Conservation (phyloP, 2,329 filamentous ascomycete genomes). For the Venturia effusa region DNA sequence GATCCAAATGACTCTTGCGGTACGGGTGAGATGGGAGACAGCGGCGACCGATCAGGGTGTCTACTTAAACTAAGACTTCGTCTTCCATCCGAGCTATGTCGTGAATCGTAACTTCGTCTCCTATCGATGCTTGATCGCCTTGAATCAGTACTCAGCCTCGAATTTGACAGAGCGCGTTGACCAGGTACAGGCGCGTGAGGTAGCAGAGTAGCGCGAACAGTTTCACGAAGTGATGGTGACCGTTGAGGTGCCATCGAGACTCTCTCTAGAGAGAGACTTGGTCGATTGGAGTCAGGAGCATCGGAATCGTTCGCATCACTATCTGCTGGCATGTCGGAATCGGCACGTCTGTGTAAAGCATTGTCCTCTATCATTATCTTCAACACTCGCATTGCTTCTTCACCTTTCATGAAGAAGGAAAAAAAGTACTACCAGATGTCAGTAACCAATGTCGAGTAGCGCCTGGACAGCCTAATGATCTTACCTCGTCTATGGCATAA, state of each 20-base stretch:
- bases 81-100: constrained; percentile 16
- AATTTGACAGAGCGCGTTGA: constrained; percentile 22
- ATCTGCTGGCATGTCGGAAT: constrained; percentile 4
- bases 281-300: neutral
- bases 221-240: constrained; percentile 23
- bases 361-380: constrained; percentile 60
- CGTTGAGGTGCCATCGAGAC: constrained; percentile 11
- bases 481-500: constrained; percentile 85
- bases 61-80: constrained; percentile 55
- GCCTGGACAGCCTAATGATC: constrained; percentile 15
- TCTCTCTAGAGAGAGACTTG: neutral
- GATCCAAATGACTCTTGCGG: constrained; percentile 60
- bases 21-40: constrained; percentile 16
- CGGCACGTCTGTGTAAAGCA: constrained; percentile 24
- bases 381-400: constrained; percentile 71
- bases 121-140: constrained; percentile 25
- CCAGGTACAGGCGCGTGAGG: constrained; percentile 25
- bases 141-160: constrained; percentile 21
- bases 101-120: constrained; percentile 10
- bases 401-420: constrained; percentile 80
- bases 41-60: constrained; percentile 28
- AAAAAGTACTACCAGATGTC: constrained; percentile 66
- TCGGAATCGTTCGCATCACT: constrained; percentile 3
- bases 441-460: neutral
- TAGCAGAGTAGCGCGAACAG: constrained; percentile 34